Conservation (phyloP, 345 rosid genomes). For the Gossypium sturtianum region DNA sequence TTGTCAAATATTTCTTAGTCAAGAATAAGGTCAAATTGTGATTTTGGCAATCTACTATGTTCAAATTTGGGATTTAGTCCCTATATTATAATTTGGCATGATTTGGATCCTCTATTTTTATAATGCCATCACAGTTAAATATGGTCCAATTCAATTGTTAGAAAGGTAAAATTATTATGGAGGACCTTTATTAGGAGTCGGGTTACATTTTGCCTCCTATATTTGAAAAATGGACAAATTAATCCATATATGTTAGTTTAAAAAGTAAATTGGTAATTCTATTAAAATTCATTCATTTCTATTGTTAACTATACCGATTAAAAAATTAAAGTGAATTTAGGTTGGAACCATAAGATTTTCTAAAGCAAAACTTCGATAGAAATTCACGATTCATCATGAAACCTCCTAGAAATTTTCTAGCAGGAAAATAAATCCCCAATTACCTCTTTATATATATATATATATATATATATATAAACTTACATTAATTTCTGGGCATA, state of each 20-base stretch:
- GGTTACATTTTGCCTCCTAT: rapidly evolving
- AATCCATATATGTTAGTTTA: rapidly evolving
- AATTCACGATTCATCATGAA: not conserved
- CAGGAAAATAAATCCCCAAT: not conserved
- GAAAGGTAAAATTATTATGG: too few species aligned
- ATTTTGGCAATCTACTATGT: not conserved
- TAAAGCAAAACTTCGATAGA: not conserved
- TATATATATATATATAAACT: too few species aligned
- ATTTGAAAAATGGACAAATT: too few species aligned
- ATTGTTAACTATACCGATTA: not conserved
- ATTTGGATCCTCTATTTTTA: not conserved
- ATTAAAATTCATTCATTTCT: too few species aligned
- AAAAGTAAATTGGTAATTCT: too few species aligned
- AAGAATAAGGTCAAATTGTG: not conserved
- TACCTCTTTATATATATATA: too few species aligned
- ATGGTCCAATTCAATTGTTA: too few species aligned
- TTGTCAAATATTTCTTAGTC: not conserved
- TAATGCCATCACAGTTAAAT: not conserved
- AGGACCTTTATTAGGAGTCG: too few species aligned
- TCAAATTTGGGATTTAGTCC: not conserved
- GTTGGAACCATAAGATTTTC: too few species aligned
- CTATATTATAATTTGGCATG: not conserved
- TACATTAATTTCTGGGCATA: not conserved
- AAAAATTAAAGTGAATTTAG: not conserved
- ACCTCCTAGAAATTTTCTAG: not conserved